Evolutionary conservation across 2,329 filamentous ascomycete genomes (phyloP), one percentile per base, ranked within the genome.

Genomic region (Arthrobotrys megalospora): DNA sequence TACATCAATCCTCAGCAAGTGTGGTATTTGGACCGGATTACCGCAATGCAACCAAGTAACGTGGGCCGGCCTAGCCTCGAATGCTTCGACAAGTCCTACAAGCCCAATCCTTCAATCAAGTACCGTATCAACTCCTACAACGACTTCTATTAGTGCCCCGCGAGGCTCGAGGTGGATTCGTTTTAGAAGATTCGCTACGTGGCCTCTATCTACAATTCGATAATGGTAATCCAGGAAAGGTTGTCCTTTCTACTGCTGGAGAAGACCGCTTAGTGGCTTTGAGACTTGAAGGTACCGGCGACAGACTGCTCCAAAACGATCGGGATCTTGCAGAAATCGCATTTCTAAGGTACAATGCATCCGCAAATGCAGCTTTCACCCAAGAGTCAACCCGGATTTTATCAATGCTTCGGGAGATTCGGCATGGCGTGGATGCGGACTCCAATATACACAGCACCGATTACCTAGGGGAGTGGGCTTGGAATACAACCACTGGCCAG

Each of bases 321-420:
- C 24, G 38, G 1, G 28, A 65, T 38, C 28, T 16, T 19, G 52
- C 62, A 1, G 62, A 65, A 38, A 50, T 52, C 14, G 24, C 28
- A n/a, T 50, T 48, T 52, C 6, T 41, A 16, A 65, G 62, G 50
- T 65, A 65, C 62, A 48, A 65, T 60, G 36, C 62, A 24, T 21
- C 43, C 1, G 43, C 24, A 24, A 43, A 52, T 10, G 3, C 19
- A 14, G n/a, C 34, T 8, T 11, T 38, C 5, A 32, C 7, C 6
- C 43, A 19, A 36, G 62, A 65, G 16, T 21, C 43, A 12, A 3
- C 62, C 1, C 1, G 6, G 2, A 11, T 65, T 4, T 52, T 52
- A 21, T 48, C 43, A 5, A 16, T 10, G 6, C 28, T 65, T 16
- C 24, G 62, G n/a, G 28, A 48, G 34, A 50, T 65, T 14, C 43